Percentiles rank a stretch among this genome's conserved stretches.
These are phyloP conservation scores for Furcasterigmium furcatum DNA, from an alignment of 2,329 filamentous ascomycete genomes.

Conservation along the genomic window DNA sequence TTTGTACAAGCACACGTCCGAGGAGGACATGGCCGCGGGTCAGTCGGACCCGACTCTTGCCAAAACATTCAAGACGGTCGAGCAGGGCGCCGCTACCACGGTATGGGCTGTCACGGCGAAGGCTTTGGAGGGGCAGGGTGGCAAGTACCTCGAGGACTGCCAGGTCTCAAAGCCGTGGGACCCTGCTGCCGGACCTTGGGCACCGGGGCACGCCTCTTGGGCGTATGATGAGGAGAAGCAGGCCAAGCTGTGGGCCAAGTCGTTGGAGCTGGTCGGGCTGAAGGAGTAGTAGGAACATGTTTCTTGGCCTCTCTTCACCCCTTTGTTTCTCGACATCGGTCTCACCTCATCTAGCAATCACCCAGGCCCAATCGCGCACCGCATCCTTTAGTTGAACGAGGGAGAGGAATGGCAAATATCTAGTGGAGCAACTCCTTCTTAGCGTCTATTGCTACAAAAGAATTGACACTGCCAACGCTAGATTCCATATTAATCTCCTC, in stretches of 20 bases:
- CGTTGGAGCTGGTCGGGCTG: slow-evolving; percentile 9
- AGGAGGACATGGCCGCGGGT: background rate
- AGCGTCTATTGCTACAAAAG: no score
- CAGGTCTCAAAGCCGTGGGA: background rate
- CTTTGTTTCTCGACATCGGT: no score
- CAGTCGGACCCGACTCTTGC: background rate
- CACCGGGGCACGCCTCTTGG: background rate
- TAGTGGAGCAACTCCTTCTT: no score
- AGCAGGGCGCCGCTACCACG: slow-evolving; percentile 45
- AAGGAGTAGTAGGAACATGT: no score
- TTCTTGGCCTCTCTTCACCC: no score
- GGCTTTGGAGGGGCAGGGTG: slow-evolving; percentile 36
- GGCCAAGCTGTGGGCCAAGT: slow-evolving; percentile 36
- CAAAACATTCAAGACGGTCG: slow-evolving; percentile 2
- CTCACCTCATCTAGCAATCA: no score
- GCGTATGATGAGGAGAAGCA: slow-evolving; percentile 32
- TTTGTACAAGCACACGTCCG: slow-evolving; percentile 10
- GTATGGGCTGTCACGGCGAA: slow-evolving; percentile 35
- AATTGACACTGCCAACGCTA: no score
- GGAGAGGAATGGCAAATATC: no score
- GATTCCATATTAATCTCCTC: no score
- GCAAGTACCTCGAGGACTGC: slow-evolving; percentile 33
- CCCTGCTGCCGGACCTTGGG: background rate
- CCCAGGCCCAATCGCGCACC: no score
- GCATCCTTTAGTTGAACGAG: no score